Evolutionary conservation across 2,329 filamentous ascomycete species (phyloP).

Genomic region (Apiospora saccharicola): DNA sequence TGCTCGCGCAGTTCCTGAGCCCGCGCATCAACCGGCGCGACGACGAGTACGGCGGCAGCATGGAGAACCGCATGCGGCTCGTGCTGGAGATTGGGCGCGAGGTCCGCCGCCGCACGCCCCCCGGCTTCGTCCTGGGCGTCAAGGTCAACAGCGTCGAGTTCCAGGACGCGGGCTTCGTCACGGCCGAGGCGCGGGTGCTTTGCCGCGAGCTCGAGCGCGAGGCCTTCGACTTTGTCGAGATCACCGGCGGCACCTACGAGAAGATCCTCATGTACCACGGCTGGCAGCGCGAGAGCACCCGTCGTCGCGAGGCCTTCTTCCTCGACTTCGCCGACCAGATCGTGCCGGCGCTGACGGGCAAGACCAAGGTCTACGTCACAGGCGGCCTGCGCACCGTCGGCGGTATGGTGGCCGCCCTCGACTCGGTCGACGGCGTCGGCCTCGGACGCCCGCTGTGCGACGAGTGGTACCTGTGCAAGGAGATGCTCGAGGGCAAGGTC

Average conservation of each 20-base stretch:
- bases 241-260: conserved; percentile 70
- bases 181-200: conserved; percentile 44
- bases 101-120: conserved; percentile 45
- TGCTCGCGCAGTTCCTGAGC: conserved; percentile 64
- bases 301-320: conserved; percentile 71
- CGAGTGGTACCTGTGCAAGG: conserved; percentile 42
- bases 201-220: conserved; percentile 62
- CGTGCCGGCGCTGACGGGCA: conserved; percentile 46
- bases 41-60: conserved; percentile 63
- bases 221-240: conserved; percentile 71
- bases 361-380: conserved; percentile 65
- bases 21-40: conserved; percentile 58
- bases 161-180: conserved; percentile 46
- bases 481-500: conserved; percentile 49
- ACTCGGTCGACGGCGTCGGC: conserved; percentile 66
- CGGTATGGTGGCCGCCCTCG: conserved; percentile 65
- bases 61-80: conserved; percentile 56
- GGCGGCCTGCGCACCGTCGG: conserved; percentile 62
- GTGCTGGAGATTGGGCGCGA: conserved; percentile 59
- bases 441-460: conserved; percentile 51
- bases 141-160: conserved; percentile 67
- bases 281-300: conserved; percentile 50
- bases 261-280: conserved; percentile 51
- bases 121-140: conserved; percentile 57
- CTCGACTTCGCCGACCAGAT: conserved; percentile 68